Conservation (phyloP, 345 rosid species). For the Gossypium bickii region DNA sequence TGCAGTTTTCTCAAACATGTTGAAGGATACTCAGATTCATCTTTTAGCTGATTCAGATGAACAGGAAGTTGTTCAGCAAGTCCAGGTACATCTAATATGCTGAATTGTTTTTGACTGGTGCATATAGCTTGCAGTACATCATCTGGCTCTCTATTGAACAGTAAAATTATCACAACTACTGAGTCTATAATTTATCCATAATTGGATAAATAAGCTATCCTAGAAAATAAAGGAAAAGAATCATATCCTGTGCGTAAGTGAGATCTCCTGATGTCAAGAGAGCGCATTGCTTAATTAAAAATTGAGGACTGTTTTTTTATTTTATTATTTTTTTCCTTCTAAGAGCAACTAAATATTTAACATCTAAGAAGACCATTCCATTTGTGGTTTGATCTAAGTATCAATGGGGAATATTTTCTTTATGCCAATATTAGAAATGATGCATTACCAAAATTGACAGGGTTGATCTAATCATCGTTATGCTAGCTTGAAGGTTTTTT, state of each 20-base stretch:
- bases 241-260: conserved; percentile 2
- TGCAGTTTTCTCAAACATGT: conserved; percentile 91
- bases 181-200: not conserved
- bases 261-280: not conserved
- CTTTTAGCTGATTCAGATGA: conserved; percentile 96
- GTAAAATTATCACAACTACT: conserved; percentile 1
- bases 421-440: not conserved
- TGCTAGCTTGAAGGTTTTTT: not conserved
- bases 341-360: not conserved
- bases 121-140: not conserved
- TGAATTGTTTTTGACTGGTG: conserved; percentile 1
- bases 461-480: not conserved
- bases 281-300: not conserved
- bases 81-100: conserved; percentile 54
- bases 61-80: conserved; percentile 92
- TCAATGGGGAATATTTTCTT: not conserved
- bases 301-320: not conserved
- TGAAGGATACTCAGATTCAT: conserved; percentile 98
- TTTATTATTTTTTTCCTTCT: too few relatives aligned
- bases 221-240: not conserved
- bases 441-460: conserved; percentile 8
- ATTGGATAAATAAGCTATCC: conserved; percentile 1
- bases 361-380: not conserved
- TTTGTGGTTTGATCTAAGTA: not conserved
- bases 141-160: not conserved